Base-by-base conservation (phyloP, 2,329 filamentous ascomycete species). In the Hypoxylon sp. region DNA sequence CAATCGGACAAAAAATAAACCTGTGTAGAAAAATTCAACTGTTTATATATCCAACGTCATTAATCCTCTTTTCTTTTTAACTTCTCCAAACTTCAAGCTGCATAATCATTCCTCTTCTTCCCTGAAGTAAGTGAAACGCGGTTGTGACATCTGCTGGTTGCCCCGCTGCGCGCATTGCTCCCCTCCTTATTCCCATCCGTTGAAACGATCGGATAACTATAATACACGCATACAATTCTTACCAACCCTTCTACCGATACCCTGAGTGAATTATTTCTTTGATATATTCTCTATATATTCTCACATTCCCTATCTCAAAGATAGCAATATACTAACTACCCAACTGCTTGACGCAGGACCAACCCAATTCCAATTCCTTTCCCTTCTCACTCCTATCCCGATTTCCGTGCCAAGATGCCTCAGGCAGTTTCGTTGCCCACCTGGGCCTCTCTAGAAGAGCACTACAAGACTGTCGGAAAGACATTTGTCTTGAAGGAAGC, bases 401-500 rank as follows among this genome's bases (percentile, higher is more conserved):
- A 66, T 19, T 47, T 29, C 22, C n/a, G 48, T 60, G 33, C 63
- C 79, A 84, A 75, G 73, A 91, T 97, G 89, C 88, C 93, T 75
- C 94, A 97, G 85, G 91, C 95, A 75, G 94, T 90, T 80, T 92
- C 94, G 71, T 91, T 97, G 75, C 86, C 90, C 76, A 91, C 94
- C 79, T 99, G 96, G 95, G 88, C 92, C 80, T 89, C 92, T 80
- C 94, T 99, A 78, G 93, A 97, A 84, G 87, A 93, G 78, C 94
- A 98, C 83, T 94, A 97, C 83, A 91, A 93, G 82, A 87, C 87
- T 71, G 88, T 96, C 52, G 94, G 94, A 78, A 94, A 94, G 84
- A 90, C 91, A 79, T 96, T 98, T 79, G 91, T 97, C 71, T 88
- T 98, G 73, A 97, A 97, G 85, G 92, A 97, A 73, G 93, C 93